Base-by-base conservation (phyloP, 208 protist species). In the Trypanosoma theileri region DNA sequence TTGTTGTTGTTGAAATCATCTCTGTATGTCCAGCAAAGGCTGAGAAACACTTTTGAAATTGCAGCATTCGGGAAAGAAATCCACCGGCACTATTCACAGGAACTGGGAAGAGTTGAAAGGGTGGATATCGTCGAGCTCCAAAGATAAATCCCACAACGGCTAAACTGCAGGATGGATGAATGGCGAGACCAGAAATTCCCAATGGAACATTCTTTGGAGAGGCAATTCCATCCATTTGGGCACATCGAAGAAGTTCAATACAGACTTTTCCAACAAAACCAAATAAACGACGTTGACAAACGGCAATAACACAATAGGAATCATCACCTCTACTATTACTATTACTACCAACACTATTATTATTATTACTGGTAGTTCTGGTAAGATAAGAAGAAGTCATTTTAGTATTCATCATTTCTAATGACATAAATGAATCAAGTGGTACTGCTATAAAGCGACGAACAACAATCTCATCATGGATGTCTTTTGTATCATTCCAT, bases 111-210 rank as follows among this genome's bases (percentile, higher is more conserved):
- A 94, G 63, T 19, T 84, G 80, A 61, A 85, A 35, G 6, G 80
- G 55, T 21, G 79, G 75, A 44, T 66, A 68, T 10, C 41, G 22
- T 7, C 66, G 35, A n/a, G 67, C 54, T 6, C 82, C 84, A 22
- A 70, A 73, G 14, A 79, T 79, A 48, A 91, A 35, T 19, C 67
- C 70, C 22, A 87, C 6, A 55, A 92, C 58, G 8, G 80, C 78
- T 42, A 95, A 50, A 2, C 66, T 68, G 54, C 65, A 75, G 7
- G 83, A 84, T 4, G 85, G 79, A 63, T 95, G 90, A 41, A 92
- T 42, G 4, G 90, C 73, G 22, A 92, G 64, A 28, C 85, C 85
- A 24, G 59, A 50, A 0, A 95, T 52, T 10, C 53, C 83, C 0
- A 75, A 63, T 44, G 74, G 75, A 8, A 52, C 71, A 14, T 71